phyloP scores from a whole-genome alignment of 176 grass and related monocot genomes.

The Ananas comosus region DNA sequence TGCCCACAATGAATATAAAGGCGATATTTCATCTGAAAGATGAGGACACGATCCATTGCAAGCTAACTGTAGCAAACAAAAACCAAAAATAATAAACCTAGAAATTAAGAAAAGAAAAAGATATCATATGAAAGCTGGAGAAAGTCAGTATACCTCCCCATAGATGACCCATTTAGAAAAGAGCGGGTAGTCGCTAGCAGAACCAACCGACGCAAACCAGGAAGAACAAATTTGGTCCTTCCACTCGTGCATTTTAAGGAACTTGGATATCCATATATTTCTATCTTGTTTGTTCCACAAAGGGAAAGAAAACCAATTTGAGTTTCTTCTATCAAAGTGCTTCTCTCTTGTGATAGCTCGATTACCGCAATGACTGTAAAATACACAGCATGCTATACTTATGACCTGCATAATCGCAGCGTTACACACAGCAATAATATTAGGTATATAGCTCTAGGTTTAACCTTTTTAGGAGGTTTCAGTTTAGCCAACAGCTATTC shows the following conservation, averaged over 20 bases:
- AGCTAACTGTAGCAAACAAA: slow-evolving; percentile 50
- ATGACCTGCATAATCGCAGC: slow-evolving; percentile 52
- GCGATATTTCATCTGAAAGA: slow-evolving; percentile 69
- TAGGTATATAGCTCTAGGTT: no score
- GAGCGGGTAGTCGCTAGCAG: slow-evolving; percentile 88
- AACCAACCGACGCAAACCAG: slow-evolving; percentile 94
- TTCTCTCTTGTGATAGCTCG: slow-evolving; percentile 65
- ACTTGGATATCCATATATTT: slow-evolving; percentile 58
- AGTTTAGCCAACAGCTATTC: no score
- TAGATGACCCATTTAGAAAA: slow-evolving; percentile 97
- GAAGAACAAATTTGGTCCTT: slow-evolving; percentile 95
- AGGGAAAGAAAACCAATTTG: slow-evolving; percentile 64
- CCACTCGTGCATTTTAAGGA: slow-evolving; percentile 70
- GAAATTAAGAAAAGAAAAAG: background rate
- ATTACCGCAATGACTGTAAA: slow-evolving; percentile 96
- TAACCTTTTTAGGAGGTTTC: no score
- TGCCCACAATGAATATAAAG: slow-evolving; percentile 90
- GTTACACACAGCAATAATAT: no score
- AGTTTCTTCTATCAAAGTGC: slow-evolving; percentile 61
- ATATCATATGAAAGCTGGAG: background rate
- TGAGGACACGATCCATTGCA: slow-evolving; percentile 54
- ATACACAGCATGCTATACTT: slow-evolving; percentile 95
- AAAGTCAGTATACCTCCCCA: slow-evolving; percentile 54
- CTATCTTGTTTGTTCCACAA: slow-evolving; percentile 85
- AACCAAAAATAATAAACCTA: slow-evolving; percentile 15